Percentiles rank a stretch among this genome's conserved stretches.
These are phyloP conservation scores for Tripterygium wilfordii DNA, from an alignment of 177 flowering plant genomes.

Conservation along the genomic window DNA sequence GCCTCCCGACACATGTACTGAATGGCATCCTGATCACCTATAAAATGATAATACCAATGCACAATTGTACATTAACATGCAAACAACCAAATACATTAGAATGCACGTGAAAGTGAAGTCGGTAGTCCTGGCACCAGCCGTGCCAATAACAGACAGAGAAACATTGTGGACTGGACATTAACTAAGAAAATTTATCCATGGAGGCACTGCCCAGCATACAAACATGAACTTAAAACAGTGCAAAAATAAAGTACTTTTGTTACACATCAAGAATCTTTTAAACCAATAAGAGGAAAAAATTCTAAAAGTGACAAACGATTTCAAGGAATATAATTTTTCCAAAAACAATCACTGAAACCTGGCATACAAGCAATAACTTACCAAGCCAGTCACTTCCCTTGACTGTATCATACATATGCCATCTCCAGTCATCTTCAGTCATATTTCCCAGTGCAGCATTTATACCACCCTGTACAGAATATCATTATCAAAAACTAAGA, in stretches of 20 bases:
- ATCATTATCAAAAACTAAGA: slow-evolving; percentile 10
- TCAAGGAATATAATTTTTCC: not conserved
- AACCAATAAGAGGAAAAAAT: no score
- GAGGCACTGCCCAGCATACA: no score
- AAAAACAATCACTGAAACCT: not conserved
- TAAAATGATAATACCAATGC: slow-evolving; percentile 4
- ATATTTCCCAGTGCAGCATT: slow-evolving; percentile 99
- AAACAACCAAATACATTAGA: no score
- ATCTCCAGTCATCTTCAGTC: slow-evolving; percentile 99
- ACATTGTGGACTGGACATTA: no score
- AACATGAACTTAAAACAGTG: no score
- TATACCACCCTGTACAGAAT: slow-evolving; percentile 76
- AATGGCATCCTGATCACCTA: slow-evolving; percentile 99
- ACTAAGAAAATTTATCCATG: no score
- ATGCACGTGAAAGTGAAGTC: no score
- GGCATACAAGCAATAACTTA: slow-evolving; percentile 16
- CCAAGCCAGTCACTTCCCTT: slow-evolving; percentile 99
- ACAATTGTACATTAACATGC: not conserved
- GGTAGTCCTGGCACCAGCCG: no score
- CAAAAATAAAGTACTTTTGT: no score
- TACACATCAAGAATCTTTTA: no score
- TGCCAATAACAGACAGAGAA: no score
- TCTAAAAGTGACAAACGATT: no score
- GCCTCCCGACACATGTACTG: slow-evolving; percentile 99
- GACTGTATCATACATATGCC: slow-evolving; percentile 99